Evolutionary conservation across 345 rosid genomes (phyloP), one percentile per base, ranked within the genome.

Genomic region (Camelina sativa): DNA sequence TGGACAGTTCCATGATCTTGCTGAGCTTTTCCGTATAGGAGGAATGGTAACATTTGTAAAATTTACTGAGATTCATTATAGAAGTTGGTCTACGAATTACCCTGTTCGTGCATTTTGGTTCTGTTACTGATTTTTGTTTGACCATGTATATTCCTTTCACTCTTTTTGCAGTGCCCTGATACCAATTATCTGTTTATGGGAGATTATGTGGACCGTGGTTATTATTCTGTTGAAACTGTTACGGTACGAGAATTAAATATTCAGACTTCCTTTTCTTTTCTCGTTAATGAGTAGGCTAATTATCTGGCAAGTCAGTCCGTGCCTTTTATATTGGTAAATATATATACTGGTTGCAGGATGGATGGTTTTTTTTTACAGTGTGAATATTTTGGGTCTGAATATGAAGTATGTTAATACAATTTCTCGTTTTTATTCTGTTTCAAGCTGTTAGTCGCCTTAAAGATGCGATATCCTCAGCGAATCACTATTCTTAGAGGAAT

Each of bases 1-100:
- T 52, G 96, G 96, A 61, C 98, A 93, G 82, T 93, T 93, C 61
- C 98, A 93, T 84, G 98, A 93, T 83, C 97, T 93, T 75, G 98
- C 98, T 5, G 98, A 93, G 82, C 98, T 93, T 74, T 93, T 93
- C 80, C 92, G 92, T 53, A 91, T 91, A 76, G 95, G 98, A 19
- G 97, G 98, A 75, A 88, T 87, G 97, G 98, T 93, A 86, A 62
- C 32, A 43, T 40, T 37, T 53, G 2, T 52, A 30, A 22, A 41
- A 20, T 43, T 61, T 78, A 35, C 63, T 50, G 47, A 50, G 55
- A 61, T 9, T 11, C 61, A 38, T n/a, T 40, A 30, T 40, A 23
- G 38, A 10, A 8, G 57, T 47, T 55, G 56, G 55, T 62, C 65
- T 44, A 2, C 30, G 30, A 52, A 23, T 43, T 23, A 41, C 72